These are phyloP conservation scores for Nicotiana tomentosiformis DNA, from an alignment of 257 asterid species.

Conservation along the genomic window DNA sequence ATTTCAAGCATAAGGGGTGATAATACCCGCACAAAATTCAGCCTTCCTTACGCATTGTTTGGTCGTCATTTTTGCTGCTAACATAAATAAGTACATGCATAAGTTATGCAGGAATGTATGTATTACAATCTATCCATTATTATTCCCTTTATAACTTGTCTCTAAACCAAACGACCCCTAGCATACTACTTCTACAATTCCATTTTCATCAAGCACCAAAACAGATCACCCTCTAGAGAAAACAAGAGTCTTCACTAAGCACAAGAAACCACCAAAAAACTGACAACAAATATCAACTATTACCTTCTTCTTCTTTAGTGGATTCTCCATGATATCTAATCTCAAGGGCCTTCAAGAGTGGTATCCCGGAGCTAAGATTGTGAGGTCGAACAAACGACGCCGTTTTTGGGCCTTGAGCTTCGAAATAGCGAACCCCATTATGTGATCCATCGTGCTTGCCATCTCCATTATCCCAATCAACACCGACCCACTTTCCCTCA, in stretches of 20 bases:
- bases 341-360: conserved; percentile 69
- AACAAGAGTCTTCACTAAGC: background rate
- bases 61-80: too few relatives aligned
- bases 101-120: too few relatives aligned
- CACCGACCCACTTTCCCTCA: conserved; percentile 77
- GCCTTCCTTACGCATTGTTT: too few relatives aligned
- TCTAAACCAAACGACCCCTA: background rate
- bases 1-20: too few relatives aligned
- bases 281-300: background rate
- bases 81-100: too few relatives aligned
- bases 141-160: too few relatives aligned
- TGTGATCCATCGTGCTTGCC: conserved; percentile 91
- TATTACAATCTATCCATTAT: too few relatives aligned
- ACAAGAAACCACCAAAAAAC: background rate
- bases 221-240: background rate
- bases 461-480: conserved; percentile 83
- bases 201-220: background rate
- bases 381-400: conserved; percentile 77
- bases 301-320: conserved; percentile 88
- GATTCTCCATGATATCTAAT: conserved; percentile 59
- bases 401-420: conserved; percentile 50
- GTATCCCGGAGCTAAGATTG: conserved; percentile 62
- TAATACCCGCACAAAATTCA: too few relatives aligned
- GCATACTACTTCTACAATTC: background rate
- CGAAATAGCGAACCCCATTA: conserved; percentile 61